Percentiles rank a stretch among this genome's conserved stretches.
phyloP scores from a whole-genome alignment of 2,329 filamentous ascomycete species.

The Catunica adiposa region DNA sequence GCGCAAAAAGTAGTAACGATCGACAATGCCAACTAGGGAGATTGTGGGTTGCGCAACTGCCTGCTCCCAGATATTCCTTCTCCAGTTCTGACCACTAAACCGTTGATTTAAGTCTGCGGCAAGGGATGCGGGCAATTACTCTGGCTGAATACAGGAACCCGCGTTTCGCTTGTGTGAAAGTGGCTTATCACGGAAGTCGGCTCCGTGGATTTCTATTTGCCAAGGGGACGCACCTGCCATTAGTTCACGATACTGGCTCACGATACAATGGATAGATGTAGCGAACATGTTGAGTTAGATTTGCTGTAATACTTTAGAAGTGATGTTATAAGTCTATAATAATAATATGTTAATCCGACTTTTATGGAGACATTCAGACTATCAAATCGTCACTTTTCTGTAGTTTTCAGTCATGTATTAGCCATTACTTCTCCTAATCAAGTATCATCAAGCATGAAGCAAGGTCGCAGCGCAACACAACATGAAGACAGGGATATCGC shows the following conservation, averaged over 20 bases:
- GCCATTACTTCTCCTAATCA: not conserved
- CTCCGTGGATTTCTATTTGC: too few species aligned
- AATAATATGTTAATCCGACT: not conserved
- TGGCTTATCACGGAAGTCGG: too few species aligned
- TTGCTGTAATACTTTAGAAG: too few species aligned
- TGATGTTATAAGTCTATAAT: not conserved
- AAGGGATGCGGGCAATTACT: not conserved
- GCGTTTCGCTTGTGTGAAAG: too few species aligned
- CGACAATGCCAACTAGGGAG: not conserved
- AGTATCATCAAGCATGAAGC: not conserved
- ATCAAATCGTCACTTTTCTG: too few species aligned
- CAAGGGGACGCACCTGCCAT: too few species aligned
- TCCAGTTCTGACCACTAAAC: too few species aligned
- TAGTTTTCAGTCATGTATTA: not conserved
- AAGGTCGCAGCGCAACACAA: not conserved
- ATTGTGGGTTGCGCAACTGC: not conserved
- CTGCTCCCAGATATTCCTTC: not conserved
- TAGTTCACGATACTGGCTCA: too few species aligned
- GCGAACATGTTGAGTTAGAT: too few species aligned
- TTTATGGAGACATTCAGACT: too few species aligned
- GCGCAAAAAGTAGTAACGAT: not conserved
- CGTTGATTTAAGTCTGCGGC: not conserved
- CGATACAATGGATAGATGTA: too few species aligned
- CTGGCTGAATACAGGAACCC: not conserved
- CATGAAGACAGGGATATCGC: not conserved